phyloP scores from a whole-genome alignment of 345 rosid genomes.

The Hirschfeldia incana region DNA sequence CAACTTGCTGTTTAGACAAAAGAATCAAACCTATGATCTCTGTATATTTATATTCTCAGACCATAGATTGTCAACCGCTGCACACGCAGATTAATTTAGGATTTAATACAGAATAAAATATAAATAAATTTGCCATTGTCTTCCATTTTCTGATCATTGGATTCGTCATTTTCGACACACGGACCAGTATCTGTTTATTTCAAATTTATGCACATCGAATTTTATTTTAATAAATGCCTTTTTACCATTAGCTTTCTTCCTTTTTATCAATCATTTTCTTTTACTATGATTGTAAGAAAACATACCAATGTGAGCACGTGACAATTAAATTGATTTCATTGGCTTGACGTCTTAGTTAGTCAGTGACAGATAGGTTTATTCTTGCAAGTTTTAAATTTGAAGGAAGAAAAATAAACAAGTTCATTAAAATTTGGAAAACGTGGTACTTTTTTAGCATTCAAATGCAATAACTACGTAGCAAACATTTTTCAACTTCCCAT shows the following conservation, averaged over 20 bases:
- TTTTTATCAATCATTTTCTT: not conserved
- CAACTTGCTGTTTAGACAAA: not conserved
- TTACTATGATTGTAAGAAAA: not conserved
- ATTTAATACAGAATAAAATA: not conserved
- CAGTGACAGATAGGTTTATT: not conserved
- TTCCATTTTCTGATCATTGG: not conserved
- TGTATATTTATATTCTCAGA: not conserved
- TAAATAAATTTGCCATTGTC: not conserved
- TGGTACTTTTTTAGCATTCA: constrained; percentile 20
- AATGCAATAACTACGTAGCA: constrained; percentile 18
- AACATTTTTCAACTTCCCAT: not conserved
- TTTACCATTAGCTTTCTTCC: not conserved
- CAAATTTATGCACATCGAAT: not conserved
- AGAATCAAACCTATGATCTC: not conserved
- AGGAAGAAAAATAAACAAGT: not conserved
- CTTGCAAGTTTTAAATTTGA: constrained; percentile 9
- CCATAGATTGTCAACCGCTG: not conserved
- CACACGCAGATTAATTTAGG: not conserved
- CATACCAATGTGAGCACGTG: not conserved
- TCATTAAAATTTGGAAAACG: constrained; percentile 18
- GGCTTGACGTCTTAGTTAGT: not conserved
- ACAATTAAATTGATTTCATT: not conserved
- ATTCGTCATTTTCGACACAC: not conserved
- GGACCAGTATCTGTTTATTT: not conserved
- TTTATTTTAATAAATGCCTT: not conserved